Conservation (phyloP, 2,329 filamentous ascomycete species). For the Colletotrichum melonis region DNA sequence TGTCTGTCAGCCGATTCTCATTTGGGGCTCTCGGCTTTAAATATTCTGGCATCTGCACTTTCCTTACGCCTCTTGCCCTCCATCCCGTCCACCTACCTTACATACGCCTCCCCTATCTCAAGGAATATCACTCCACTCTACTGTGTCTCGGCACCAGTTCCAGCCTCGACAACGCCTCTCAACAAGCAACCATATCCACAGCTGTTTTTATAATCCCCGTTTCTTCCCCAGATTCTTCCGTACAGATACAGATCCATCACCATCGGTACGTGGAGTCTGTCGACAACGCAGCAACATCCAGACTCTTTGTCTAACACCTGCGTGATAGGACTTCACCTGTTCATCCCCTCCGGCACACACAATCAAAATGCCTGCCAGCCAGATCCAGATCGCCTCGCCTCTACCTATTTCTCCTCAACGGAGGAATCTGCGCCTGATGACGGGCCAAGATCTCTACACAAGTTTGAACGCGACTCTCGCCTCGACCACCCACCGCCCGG, state of each 20-base stretch:
- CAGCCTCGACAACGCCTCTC: slow-evolving; percentile 10
- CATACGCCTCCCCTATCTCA: slow-evolving; percentile 2
- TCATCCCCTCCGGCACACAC: background rate
- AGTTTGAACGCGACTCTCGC: slow-evolving; percentile 64
- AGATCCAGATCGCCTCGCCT: slow-evolving; percentile 58
- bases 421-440: slow-evolving; percentile 57
- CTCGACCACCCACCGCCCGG: slow-evolving; percentile 55
- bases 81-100: slow-evolving; percentile 5
- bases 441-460: slow-evolving; percentile 63
- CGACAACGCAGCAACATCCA: background rate
- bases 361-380: slow-evolving; percentile 54
- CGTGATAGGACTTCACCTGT: background rate
- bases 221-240: slow-evolving; percentile 6
- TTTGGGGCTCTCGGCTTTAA: slow-evolving; percentile 16
- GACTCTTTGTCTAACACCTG: background rate
- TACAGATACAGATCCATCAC: background rate
- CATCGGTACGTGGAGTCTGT: slow-evolving; percentile 13
- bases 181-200: slow-evolving; percentile 3
- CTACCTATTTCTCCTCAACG: slow-evolving; percentile 60
- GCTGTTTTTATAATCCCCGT: background rate
- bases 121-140: slow-evolving; percentile 4
- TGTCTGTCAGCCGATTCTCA: slow-evolving; percentile 14
- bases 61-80: background rate
- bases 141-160: slow-evolving; percentile 7
- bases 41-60: slow-evolving; percentile 31